Base-by-base conservation (phyloP, 805 yeast species). In the Metschnikowia orientalis region DNA sequence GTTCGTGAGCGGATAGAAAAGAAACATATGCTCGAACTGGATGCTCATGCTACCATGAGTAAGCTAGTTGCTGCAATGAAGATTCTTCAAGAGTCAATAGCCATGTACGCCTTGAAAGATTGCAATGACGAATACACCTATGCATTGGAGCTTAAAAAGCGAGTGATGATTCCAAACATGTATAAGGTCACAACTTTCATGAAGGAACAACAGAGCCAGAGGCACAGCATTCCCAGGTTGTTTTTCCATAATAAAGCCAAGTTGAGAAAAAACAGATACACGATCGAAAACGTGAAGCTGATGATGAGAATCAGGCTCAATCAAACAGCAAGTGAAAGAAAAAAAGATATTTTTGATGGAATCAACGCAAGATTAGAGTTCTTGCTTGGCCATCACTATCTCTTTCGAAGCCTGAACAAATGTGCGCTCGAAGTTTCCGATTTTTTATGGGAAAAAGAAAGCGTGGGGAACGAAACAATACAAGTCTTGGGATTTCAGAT, bases 321-420 rank as follows among this genome's bases (percentile, higher is more conserved):
- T 6, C 6, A 18, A 6, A 33, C 37, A 3, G 32, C 29, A 5
- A 17, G 9, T 5, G 16, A 10, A 3, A 18, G 12, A 17, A 15
- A 25, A 19, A 18, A 9, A 5, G 15, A 18, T 9, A 28, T 10
- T 5, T 26, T 15, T 11, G 6, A 17, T 6, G 34, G 37, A 6
- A 22, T 37, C 11, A 37, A 32, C 19, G 30, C 37, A n/a, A 18
- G 16, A 3, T 28, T 32, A 28, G 32, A 26, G 15, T 17, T 37
- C 20, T 23, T 37, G 17, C 10, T 29, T 25, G 40, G 34, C 8
- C 40, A 37, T 12, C 34, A 26, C 13, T 23, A 28, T 10, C 12
- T 32, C 7, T 22, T 32, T 8, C 12, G 40, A 13, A 18, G 37
- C 8, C 17, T n/a, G 12, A 29, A 24, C 21, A 37, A 37, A 20